Evolutionary conservation across 139 green algal genomes (phyloP), one percentile per base, ranked within the genome.

Genomic region (Ettlia oleoabundans): DNA sequence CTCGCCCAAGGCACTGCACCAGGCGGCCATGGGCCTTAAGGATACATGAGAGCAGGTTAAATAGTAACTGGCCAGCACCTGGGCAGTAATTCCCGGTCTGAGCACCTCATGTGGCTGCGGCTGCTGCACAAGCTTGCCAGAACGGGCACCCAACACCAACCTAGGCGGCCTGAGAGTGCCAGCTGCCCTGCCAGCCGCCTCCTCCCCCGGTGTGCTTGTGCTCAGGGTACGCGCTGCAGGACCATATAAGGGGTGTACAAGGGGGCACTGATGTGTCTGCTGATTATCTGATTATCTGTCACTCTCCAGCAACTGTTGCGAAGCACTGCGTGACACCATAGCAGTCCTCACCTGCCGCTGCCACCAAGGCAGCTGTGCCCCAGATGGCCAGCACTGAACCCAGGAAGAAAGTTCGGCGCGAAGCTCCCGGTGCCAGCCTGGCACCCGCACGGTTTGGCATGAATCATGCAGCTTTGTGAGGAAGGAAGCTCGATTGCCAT

Each of bases 331-430:
- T 30, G 75, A n/a, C n/a, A 35, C 61, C 13, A 38, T 28, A 22
- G 26, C 32, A 61, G 35, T 9, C 28, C 37, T 22, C 35, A 61
- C 30, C 78, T 5, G 51, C 61, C 4, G 58, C 66, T 1, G 42
- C 82, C 41, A 87, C 68, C n/a, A 90, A 28, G 21, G 87, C 89
- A 6, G 73, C 87, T 0, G 84, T 90, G 66, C 87, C 89, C 87
- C 86, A 90, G 19, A 92, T n/a, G 2, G 85, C 89, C 68, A 91
- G 63, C n/a, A 92, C 65, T 61, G 47, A 86, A 43, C 89, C 89
- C 89, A 85, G 90, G 38, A 92, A 66, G 63, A 92, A 70, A 3
- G 88, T 82, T 33, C 85, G 81, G 32, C 81, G 81, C 28, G 74
- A 81, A 9, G 80, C 81, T 30, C 67, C 32, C 28, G 84, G 72